Evolutionary conservation across 2,329 filamentous ascomycete species (phyloP).

Genomic region (Aspergillus transmontanensis): DNA sequence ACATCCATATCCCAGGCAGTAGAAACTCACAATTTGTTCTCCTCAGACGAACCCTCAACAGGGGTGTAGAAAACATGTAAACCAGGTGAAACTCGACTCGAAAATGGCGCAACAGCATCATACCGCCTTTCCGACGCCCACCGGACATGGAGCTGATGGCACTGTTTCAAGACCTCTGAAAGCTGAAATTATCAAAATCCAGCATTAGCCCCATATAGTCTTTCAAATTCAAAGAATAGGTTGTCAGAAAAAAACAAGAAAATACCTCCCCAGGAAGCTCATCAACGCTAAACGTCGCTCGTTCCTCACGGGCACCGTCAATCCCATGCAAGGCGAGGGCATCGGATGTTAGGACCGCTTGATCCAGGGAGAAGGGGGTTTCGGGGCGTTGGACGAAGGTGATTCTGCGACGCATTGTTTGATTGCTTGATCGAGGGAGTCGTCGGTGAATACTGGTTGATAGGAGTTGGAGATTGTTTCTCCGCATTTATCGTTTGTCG

Average conservation of each 20-base stretch:
- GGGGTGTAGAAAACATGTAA: conserved; percentile 78
- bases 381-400: conserved; percentile 75
- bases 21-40: neutral
- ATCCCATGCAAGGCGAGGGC: conserved; percentile 62
- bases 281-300: conserved; percentile 70
- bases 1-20: neutral
- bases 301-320: conserved; percentile 74
- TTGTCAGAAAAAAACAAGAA: neutral
- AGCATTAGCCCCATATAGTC: neutral
- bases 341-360: conserved; percentile 60
- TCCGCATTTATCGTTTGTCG: conserved; percentile 2
- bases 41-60: neutral
- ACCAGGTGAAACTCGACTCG: conserved; percentile 75
- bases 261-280: conserved; percentile 71
- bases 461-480: neutral
- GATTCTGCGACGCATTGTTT: conserved; percentile 52
- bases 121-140: conserved; percentile 69
- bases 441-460: neutral
- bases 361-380: conserved; percentile 64
- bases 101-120: conserved; percentile 67
- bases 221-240: neutral
- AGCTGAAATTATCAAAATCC: conserved; percentile 48
- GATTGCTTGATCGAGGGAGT: neutral
- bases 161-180: conserved; percentile 61
- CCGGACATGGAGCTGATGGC: conserved; percentile 74